Evolutionary conservation across 345 rosid genomes (phyloP), one percentile per base, ranked within the genome.

Genomic region (Citrus australasica): DNA sequence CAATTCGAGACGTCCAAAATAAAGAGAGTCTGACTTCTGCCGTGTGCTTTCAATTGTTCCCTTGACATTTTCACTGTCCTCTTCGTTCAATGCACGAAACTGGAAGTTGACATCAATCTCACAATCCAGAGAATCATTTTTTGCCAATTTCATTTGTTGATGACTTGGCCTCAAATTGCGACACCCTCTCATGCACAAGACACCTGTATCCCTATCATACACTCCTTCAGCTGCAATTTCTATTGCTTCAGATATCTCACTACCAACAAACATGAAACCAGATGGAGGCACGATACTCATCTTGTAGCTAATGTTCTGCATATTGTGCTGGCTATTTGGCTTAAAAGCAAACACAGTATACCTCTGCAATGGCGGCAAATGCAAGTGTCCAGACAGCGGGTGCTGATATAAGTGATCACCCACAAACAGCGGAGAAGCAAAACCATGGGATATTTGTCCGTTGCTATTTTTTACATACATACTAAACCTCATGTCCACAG

Each of bases 131-230:
- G 89, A 79, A 40, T 76, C 75, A 73, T 81, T 73, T 76, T 48
- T 82, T 30, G 35, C 72, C 42, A 79, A 71, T 11, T 64, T 64
- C 46, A 48, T 25, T 46, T 64, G 64, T 64, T 42, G 67, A 79
- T 75, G 73, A 19, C 80, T 73, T 72, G 79, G 75, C 67, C 75
- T 63, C 59, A 81, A n/a, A 17, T 77, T 75, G 75, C 84, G 87
- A 81, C 99, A 95, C 22, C 98, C 99, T 58, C 91, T 81, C 99
- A 95, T 91, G 82, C 99, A 95, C 72, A 95, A 82, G 69, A 80
- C 83, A 77, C 99, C 97, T 37, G 84, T 84, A 56, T 86, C 82
- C 46, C 81, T 77, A 84, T 89, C 83, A 78, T 95, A 93, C 4
- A 81, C 83, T 78, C 99, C 99, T 83, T 95, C 99, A 25, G 94